Evolutionary conservation across 2,329 filamentous ascomycete genomes (phyloP), one percentile per base, ranked within the genome.

Genomic region (Pseudogymnoascus destructans): DNA sequence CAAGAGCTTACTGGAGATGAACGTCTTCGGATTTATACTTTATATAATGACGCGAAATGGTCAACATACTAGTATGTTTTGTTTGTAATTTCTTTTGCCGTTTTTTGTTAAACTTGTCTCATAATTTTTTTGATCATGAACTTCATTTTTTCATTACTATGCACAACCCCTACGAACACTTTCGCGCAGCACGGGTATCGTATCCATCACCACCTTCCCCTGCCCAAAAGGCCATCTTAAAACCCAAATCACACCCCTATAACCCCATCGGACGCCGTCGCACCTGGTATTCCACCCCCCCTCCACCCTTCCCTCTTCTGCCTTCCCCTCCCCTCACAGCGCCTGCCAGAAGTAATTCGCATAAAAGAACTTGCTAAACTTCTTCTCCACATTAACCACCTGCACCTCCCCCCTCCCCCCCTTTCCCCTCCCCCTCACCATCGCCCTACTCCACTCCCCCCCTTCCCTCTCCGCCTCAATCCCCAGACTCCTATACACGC

Each of bases 271-370:
- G 25, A 30, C 46, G 46, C 46, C 46, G 25, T 15, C 13, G 33
- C 32, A 27, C 36, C 42, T 38, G 49, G 13, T 56, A 23, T 56
- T 33, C 38, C 56, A 52, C 8, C 25, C 7, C 46, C 7, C 55
- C 21, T 15, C 33, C 15, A 38, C 8, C 25, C 9, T 11, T 30
- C 10, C 27, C 27, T 5, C 5, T 38, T 13, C 55, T 17, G 21
- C 36, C 15, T 35, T 2, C 25, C 27, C 7, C 46, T 13, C 42
- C 32, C 69, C 71, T 71, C 75, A 95, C 70, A 96, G 77, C 27
- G 84, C 92, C 67, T 89, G 80, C 93, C 93, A 98, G 69, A 97
- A 95, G 70, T 95, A 95, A 67, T 95, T 95, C 19, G 91, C 89
- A 68, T 96, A 95, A 69, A 95, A 96, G 70, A 87, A 92, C 62